These are phyloP conservation scores for Phytophthora megakarya DNA, from an alignment of 352 stramenopile genomes.

Conservation along the genomic window DNA sequence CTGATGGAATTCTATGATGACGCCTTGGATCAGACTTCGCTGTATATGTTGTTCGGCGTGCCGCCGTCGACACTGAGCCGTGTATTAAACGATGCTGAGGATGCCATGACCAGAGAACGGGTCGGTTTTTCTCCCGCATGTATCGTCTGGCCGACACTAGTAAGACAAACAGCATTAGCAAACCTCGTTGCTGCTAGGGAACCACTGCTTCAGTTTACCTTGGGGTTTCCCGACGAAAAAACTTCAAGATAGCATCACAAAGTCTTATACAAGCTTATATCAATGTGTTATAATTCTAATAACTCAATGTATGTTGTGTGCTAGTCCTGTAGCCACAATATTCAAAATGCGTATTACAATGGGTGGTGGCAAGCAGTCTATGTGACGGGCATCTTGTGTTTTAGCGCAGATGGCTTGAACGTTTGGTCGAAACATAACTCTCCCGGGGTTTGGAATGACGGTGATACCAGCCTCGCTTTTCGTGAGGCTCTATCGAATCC, in stretches of 20 bases:
- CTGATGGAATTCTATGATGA: no score
- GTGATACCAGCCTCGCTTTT: constrained; percentile 11
- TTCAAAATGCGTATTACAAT: constrained; percentile 28
- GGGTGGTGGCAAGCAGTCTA: constrained; percentile 20
- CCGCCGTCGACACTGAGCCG: neutral
- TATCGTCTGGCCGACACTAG: constrained; percentile 27
- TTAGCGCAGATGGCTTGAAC: constrained; percentile 16
- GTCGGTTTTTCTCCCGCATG: constrained; percentile 33
- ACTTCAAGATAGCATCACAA: no score
- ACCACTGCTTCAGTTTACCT: constrained; percentile 27
- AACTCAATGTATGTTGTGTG: no score
- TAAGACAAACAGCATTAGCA: neutral
- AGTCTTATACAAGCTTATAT: no score
- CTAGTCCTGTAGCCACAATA: no score
- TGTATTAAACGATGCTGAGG: neutral
- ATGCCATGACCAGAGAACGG: neutral
- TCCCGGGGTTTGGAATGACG: constrained; percentile 19
- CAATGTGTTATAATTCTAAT: no score
- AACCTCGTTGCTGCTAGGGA: neutral
- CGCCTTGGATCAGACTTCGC: neutral
- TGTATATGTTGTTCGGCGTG: neutral
- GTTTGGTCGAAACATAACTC: constrained; percentile 20
- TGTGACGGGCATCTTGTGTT: constrained; percentile 17
- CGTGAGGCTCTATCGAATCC: neutral
- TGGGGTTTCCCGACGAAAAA: no score